Evolutionary conservation across 2,329 filamentous ascomycete species (phyloP).

Genomic region (Curvularia lunata): DNA sequence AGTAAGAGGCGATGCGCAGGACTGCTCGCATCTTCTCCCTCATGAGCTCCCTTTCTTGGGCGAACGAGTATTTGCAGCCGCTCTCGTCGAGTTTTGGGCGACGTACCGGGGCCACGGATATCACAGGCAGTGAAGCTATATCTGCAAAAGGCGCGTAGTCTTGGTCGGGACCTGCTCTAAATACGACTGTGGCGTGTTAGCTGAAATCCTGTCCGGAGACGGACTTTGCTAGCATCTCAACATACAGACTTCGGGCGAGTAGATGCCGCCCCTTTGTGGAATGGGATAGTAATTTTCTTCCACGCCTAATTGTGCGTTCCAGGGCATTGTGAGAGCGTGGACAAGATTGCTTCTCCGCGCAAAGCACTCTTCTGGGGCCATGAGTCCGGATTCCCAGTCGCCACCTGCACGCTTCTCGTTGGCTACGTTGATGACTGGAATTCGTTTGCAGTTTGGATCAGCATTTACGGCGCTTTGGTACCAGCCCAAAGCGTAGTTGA

Average conservation of each 20-base stretch:
- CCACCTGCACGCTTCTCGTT: slow-evolving; percentile 79
- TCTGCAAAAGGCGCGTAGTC: slow-evolving; percentile 49
- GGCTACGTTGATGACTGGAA: slow-evolving; percentile 74
- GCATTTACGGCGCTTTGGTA: slow-evolving; percentile 49
- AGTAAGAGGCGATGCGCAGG: slow-evolving; percentile 68
- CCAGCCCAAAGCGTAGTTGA: slow-evolving; percentile 66
- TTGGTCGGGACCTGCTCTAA: slow-evolving; percentile 68
- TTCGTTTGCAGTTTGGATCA: slow-evolving; percentile 43
- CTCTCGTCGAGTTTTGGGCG: slow-evolving; percentile 74
- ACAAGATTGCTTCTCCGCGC: slow-evolving; percentile 77
- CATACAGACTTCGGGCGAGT: slow-evolving; percentile 71
- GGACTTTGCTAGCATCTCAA: slow-evolving; percentile 19
- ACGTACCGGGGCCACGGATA: slow-evolving; percentile 74
- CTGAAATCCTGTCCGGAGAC: not conserved
- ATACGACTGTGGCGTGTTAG: slow-evolving; percentile 62
- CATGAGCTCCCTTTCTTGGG: slow-evolving; percentile 73
- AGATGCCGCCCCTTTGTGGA: slow-evolving; percentile 71
- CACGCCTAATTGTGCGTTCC: slow-evolving; percentile 44
- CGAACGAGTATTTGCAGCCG: slow-evolving; percentile 74
- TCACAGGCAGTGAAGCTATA: slow-evolving; percentile 68
- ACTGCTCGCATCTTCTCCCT: slow-evolving; percentile 74
- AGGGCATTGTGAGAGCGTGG: slow-evolving; percentile 69
- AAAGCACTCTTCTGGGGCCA: slow-evolving; percentile 73
- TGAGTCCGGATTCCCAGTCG: slow-evolving; percentile 75
- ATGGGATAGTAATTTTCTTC: slow-evolving; percentile 70